Conservation (phyloP, 2,329 filamentous ascomycete species). For the Capronia coronata region DNA sequence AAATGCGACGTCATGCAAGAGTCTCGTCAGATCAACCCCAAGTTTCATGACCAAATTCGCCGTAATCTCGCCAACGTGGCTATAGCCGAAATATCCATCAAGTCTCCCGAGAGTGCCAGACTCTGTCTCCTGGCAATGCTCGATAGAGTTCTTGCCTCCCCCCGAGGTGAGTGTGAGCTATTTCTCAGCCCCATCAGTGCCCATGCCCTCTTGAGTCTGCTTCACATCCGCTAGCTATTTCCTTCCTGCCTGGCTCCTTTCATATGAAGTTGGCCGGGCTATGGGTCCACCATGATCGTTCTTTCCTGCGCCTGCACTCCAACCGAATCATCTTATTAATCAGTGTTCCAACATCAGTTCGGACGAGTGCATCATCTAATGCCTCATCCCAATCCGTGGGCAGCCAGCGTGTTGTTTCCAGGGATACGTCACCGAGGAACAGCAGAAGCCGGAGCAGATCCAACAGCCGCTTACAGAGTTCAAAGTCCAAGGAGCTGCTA, state of each 20-base stretch:
- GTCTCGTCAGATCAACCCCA: conserved; percentile 64
- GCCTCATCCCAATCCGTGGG: conserved; percentile 6
- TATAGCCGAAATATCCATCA: conserved; percentile 65
- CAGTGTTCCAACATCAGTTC: conserved; percentile 7
- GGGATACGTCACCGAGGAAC: conserved; percentile 20
- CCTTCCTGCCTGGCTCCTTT: no score
- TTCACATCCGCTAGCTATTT: no score
- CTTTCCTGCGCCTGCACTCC: background rate
- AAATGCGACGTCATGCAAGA: conserved; percentile 77
- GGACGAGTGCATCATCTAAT: conserved; percentile 10
- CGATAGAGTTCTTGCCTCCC: conserved; percentile 60
- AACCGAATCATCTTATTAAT: conserved; percentile 4
- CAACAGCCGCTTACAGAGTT: conserved; percentile 16
- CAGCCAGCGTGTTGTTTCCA: conserved; percentile 8
- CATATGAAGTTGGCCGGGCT: no score
- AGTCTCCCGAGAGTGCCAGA: conserved; percentile 64
- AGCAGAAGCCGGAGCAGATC: conserved; percentile 23
- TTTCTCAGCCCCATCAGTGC: background rate
- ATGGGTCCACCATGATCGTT: background rate
- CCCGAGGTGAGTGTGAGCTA: conserved; percentile 54
- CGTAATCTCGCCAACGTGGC: conserved; percentile 58
- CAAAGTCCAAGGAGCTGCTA: conserved; percentile 24
- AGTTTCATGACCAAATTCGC: conserved; percentile 60
- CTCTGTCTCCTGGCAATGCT: conserved; percentile 71
- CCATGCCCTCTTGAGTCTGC: background rate